Evolutionary conservation across 176 grass and related monocot species (phyloP), one percentile per base, ranked within the genome.

Genomic region (Triticum monococcum): DNA sequence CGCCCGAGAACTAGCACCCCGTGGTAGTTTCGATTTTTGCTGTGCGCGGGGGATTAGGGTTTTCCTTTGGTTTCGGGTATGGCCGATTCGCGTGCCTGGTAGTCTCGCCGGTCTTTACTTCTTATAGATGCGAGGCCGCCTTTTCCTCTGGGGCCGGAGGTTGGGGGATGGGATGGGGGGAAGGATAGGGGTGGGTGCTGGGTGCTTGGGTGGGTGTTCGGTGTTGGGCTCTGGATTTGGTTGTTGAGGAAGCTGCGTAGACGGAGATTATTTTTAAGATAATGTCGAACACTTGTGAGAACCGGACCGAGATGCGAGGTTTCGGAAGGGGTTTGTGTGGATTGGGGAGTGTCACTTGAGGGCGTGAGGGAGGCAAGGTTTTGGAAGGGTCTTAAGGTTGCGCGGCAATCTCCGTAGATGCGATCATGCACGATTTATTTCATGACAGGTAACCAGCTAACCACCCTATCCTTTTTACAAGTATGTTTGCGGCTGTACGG

Each of bases 271-370:
- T 50, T 50, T 24, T 50, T 9, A 24, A 1, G 26, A 18, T 26
- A 20, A 8, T 67, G 83, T 40, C 24, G 20, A 14, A 72, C 11
- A 28, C 31, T 68, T 54, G 32, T 57, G n/a, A 31, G 37, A 73
- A 10, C 1, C n/a, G 10, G 31, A 3, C 1, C 8, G 10, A 32
- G 17, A 33, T 50, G 64, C 10, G 22, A 64, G 65, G 80, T 78
- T 83, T 72, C 69, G 81, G 80, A 78, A 64, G 80, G 64, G 87
- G 45, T 83, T 84, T 71, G 72, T 36, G 26, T 17, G 31, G 22
- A 50, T 33, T 9, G 12, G n/a, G 41, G 25, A 32, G 14, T 18
- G 5, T 66, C 25, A 20, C 43, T 76, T 76, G 40, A 17, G 41
- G 72, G 9, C 26, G 72, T 30, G 41, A 31, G 45, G 10, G 38